Percentiles rank a stretch among this genome's conserved stretches.
phyloP scores from a whole-genome alignment of 139 green algal genomes.

The Eudorina sp. region DNA sequence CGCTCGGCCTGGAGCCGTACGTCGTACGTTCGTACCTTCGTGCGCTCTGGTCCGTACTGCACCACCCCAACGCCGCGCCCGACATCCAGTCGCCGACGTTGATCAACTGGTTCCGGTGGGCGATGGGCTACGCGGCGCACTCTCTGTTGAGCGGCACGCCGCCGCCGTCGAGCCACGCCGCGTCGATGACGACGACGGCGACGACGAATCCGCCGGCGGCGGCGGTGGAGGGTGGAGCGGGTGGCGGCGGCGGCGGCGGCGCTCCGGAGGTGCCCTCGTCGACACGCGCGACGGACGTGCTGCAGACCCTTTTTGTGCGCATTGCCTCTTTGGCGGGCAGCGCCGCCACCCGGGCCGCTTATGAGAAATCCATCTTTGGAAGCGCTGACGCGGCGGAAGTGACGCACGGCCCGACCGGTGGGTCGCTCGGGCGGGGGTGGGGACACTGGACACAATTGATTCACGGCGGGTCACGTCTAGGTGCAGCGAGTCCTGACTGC shows the following conservation, averaged over 20 bases:
- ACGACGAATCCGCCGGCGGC: neutral
- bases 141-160: neutral
- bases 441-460: no score
- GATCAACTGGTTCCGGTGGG: slow-evolving; percentile 30
- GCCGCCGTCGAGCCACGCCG: neutral
- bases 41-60: neutral
- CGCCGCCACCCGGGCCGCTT: neutral
- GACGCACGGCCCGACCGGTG: no score
- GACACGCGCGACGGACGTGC: neutral
- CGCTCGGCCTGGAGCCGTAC: neutral
- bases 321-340: neutral
- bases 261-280: neutral
- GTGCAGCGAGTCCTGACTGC: no score
- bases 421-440: no score
- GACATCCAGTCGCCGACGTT: neutral
- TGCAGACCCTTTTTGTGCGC: neutral
- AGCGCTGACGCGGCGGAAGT: no score
- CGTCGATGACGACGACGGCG: neutral
- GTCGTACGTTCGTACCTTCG: neutral
- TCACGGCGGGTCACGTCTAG: no score
- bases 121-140: neutral
- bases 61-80: neutral
- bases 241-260: neutral
- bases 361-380: neutral
- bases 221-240: neutral